Percentiles rank a stretch among this genome's conserved stretches.
Conservation (phyloP, 768 basidiomycete species). For the Rhodotorula graminis region DNA sequence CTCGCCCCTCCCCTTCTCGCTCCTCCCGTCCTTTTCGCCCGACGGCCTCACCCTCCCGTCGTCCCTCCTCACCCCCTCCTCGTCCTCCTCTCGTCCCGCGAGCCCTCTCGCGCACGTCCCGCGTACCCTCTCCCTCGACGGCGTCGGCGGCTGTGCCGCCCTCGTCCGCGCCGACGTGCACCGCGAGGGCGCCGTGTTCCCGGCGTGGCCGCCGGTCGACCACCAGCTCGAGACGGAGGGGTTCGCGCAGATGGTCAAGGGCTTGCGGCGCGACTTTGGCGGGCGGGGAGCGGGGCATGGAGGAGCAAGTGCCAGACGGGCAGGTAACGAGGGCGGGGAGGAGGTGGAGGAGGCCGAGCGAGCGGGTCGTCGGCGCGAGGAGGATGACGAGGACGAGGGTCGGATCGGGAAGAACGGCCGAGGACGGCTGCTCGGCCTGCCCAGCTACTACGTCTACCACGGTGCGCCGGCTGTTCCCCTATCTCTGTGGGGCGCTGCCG, state of each 20-base stretch:
- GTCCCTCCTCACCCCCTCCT: neutral
- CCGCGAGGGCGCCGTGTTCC: conserved; percentile 38
- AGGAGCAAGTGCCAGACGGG: too few species aligned
- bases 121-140: conserved; percentile 23
- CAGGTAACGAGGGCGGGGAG: too few species aligned
- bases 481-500: neutral
- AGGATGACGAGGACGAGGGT: neutral
- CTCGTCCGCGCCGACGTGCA: conserved; percentile 38
- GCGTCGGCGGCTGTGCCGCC: conserved; percentile 36
- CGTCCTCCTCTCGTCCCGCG: too few species aligned
- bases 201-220: conserved; percentile 34
- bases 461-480: conserved; percentile 9
- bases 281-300: neutral
- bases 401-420: neutral
- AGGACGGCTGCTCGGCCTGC: conserved; percentile 15
- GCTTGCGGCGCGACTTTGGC: conserved; percentile 1
- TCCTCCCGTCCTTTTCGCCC: neutral
- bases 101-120: neutral
- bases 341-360: too few species aligned
- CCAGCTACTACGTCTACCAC: conserved; percentile 25
- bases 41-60: neutral
- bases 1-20: neutral
- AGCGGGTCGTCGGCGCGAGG: too few species aligned
- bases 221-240: conserved; percentile 42
- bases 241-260: conserved; percentile 37